Evolutionary conservation across 306 rosid species (phyloP).

Genomic region (Medicago arabica): DNA sequence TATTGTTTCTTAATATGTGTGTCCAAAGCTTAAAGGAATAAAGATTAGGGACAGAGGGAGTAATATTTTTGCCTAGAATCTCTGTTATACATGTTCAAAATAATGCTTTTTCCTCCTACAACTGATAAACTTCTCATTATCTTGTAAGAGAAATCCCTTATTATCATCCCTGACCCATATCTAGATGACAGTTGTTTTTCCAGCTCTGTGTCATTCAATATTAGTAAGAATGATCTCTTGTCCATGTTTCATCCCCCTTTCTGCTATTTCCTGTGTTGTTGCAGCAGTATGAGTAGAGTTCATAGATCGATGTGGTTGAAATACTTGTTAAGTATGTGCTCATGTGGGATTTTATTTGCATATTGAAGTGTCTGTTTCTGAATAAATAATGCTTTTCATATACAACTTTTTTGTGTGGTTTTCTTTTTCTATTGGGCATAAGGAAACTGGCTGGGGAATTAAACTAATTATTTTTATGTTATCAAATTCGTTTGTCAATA

Average conservation of each 20-base stretch:
- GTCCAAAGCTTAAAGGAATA: background rate
- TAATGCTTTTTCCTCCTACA: conserved; percentile 1
- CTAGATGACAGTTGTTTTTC: conserved; percentile 23
- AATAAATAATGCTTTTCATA: too few relatives aligned
- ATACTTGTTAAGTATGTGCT: background rate
- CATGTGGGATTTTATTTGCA: conserved; percentile 13
- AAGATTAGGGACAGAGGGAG: background rate
- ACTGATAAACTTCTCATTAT: conserved; percentile 31
- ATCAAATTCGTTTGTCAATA: conserved; percentile 7
- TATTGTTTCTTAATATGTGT: background rate
- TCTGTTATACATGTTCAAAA: conserved; percentile 20
- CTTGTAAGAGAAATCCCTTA: conserved; percentile 29
- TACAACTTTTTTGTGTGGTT: background rate
- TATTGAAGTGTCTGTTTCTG: conserved; percentile 11
- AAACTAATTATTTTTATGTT: background rate
- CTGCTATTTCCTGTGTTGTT: too few relatives aligned
- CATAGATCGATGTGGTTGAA: background rate
- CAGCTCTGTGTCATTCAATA: conserved; percentile 16
- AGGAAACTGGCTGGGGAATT: background rate
- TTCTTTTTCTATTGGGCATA: conserved; percentile 1
- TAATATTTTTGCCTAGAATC: conserved; percentile 9
- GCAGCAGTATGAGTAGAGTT: too few relatives aligned
- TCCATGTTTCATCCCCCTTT: background rate
- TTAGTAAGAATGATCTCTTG: background rate
- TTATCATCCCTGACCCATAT: conserved; percentile 2